phyloP scores from a whole-genome alignment of 306 rosid species.

The Sicyos edulis region DNA sequence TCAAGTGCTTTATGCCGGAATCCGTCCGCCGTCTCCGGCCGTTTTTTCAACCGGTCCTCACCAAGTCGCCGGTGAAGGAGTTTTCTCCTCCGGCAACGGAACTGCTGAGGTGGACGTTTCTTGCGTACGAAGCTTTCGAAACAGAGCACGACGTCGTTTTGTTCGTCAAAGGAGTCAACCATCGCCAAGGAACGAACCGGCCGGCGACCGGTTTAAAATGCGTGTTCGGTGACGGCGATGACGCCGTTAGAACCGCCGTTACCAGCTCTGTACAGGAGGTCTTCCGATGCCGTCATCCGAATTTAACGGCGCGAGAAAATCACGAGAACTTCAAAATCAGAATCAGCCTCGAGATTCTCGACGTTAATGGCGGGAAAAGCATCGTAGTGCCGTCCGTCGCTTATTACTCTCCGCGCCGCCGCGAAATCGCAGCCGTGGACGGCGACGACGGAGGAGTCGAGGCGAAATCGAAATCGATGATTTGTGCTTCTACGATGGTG shows the following conservation, averaged over 20 bases:
- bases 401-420: constrained; percentile 32
- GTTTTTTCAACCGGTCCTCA: constrained; percentile 37
- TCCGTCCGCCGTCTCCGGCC: constrained; percentile 35
- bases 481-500: constrained; percentile 85
- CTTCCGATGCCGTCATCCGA: constrained; percentile 64
- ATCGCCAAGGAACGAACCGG: constrained; percentile 38
- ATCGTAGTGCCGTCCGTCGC: constrained; percentile 54
- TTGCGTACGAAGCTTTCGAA: constrained; percentile 54
- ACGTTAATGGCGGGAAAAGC: neutral
- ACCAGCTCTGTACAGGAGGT: constrained; percentile 61
- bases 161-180: constrained; percentile 60
- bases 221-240: constrained; percentile 31
- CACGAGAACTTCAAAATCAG: constrained; percentile 17
- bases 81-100: constrained; percentile 18
- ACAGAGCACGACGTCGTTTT: constrained; percentile 53
- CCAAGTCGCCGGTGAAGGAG: constrained; percentile 5
- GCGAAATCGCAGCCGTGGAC: neutral
- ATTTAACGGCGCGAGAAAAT: constrained; percentile 12
- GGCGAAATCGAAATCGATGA: constrained; percentile 3
- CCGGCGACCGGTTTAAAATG: constrained; percentile 43
- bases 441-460: neutral
- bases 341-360: constrained; percentile 46
- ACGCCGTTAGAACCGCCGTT: constrained; percentile 37
- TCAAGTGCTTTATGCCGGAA: constrained; percentile 47
- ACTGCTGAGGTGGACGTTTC: constrained; percentile 41